These are phyloP conservation scores for Basidiobolus meristosporus DNA, from an alignment of 371 early-diverging fungal species.

Conservation along the genomic window DNA sequence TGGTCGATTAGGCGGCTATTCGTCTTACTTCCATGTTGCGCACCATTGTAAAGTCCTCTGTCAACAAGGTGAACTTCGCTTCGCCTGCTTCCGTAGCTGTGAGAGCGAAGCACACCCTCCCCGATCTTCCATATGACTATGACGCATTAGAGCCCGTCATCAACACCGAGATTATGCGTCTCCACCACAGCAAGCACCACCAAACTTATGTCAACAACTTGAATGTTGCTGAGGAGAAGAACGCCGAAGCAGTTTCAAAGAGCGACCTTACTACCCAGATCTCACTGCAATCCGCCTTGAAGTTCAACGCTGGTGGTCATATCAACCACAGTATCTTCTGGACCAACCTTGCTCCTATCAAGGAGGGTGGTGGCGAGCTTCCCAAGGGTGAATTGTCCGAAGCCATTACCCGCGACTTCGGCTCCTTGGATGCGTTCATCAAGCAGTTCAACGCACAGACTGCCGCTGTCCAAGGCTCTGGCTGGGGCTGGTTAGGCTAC, in stretches of 20 bases:
- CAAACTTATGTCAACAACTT: constrained; percentile 41
- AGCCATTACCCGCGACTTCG: constrained; percentile 71
- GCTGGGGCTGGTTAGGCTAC: constrained; percentile 96
- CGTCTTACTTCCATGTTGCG: too few species aligned
- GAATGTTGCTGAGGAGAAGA: constrained; percentile 45
- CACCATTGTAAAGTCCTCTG: too few species aligned
- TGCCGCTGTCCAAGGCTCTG: constrained; percentile 86
- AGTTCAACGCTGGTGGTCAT: constrained; percentile 95
- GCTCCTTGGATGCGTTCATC: constrained; percentile 66
- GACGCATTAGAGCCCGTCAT: constrained; percentile 84
- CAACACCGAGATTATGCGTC: constrained; percentile 85
- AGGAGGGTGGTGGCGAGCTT: constrained; percentile 51
- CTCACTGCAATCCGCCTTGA: constrained; percentile 61
- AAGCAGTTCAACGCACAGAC: constrained; percentile 63
- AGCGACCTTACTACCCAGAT: constrained; percentile 53
- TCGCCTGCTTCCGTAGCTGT: too few species aligned
- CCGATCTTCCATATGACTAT: constrained; percentile 45
- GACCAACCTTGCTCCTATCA: constrained; percentile 77
- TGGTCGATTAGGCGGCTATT: too few species aligned
- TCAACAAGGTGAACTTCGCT: too few species aligned
- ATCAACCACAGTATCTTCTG: constrained; percentile 97
- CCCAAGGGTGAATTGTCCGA: constrained; percentile 44
- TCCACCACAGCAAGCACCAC: constrained; percentile 96
- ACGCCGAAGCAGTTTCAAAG: constrained; percentile 40
- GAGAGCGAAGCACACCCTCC: constrained; percentile 6